Conservation (phyloP, 2,329 filamentous ascomycete species). For the Aspergillus fumigatiaffinis region DNA sequence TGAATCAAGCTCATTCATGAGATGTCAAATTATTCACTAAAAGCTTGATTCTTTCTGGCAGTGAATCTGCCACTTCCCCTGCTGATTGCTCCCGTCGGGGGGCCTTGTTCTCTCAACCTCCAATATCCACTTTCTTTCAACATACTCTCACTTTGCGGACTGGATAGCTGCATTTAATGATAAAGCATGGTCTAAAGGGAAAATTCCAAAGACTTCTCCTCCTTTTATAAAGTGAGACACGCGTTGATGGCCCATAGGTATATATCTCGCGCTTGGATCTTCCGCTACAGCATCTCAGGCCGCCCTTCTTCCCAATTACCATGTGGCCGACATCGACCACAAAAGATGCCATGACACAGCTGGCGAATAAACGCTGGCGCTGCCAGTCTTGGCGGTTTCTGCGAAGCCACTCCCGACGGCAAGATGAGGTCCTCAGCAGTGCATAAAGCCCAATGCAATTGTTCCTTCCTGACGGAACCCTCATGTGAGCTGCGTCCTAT, state of each 20-base stretch:
- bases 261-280: not conserved
- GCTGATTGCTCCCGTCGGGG: not conserved
- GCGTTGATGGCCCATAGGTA: not conserved
- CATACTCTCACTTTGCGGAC: not conserved
- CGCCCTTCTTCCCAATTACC: not conserved
- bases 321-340: not conserved
- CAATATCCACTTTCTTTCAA: not conserved
- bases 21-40: not conserved
- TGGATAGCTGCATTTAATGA: not conserved
- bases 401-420: no score
- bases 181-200: not conserved
- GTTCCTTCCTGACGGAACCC: no score
- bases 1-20: not conserved
- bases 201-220: not conserved
- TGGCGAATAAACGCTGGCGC: no score
- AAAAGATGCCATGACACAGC: not conserved
- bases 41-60: not conserved
- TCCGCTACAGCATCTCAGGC: not conserved
- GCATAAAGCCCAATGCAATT: no score
- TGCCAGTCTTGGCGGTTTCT: no score
- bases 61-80: not conserved
- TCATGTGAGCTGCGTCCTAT: no score
- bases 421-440: no score
- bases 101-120: not conserved
- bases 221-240: not conserved